Evolutionary conservation across 2,329 filamentous ascomycete species (phyloP), one percentile per base, ranked within the genome.

Genomic region (Cladosporium sp.): DNA sequence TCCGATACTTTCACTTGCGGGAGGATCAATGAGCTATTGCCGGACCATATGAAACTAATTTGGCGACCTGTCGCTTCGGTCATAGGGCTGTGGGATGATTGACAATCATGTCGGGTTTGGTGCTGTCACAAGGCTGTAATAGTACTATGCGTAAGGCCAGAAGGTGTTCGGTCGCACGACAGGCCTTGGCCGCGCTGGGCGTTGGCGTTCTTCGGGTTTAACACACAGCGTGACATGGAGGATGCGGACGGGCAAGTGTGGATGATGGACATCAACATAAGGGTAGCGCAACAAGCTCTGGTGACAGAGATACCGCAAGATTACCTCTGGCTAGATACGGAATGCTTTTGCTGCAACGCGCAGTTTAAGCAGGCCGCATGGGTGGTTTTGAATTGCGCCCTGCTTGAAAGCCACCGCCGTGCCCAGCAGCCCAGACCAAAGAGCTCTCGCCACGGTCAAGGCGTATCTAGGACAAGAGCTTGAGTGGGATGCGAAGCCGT

Each of bases 181-280:
- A 31, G 59, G 28, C 33, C 59, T 62, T 62, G 59, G 59, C 59
- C 46, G 23, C n/a, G 50, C 59, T 62, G 59, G 59, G 59, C 59
- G 31, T 44, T 33, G 40, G 58, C 37, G 29, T 31, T 16, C 55
- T 40, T 59, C 33, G 56, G 35, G 40, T 18, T 16, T 29, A n/a
- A 21, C 56, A 28, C 21, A 31, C 5, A 31, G 59, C 29, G 58
- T 50, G 31, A 61, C 44, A 33, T 61, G 58, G 58, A 61, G 29
- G 58, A 49, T 31, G 57, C 31, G 23, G 23, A 59, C 49, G 37
- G 40, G 5, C 26, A 60, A 49, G 26, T 49, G 26, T 18, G 18
- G 57, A 21, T 37, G 53, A 57, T 37, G 37, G 40, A n/a, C 40
- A 46, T 46, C 40, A 46, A 21, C 18, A 18, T n/a, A 16, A 8